Evolutionary conservation across 345 rosid genomes (phyloP).

Genomic region (Eutrema japonicum): DNA sequence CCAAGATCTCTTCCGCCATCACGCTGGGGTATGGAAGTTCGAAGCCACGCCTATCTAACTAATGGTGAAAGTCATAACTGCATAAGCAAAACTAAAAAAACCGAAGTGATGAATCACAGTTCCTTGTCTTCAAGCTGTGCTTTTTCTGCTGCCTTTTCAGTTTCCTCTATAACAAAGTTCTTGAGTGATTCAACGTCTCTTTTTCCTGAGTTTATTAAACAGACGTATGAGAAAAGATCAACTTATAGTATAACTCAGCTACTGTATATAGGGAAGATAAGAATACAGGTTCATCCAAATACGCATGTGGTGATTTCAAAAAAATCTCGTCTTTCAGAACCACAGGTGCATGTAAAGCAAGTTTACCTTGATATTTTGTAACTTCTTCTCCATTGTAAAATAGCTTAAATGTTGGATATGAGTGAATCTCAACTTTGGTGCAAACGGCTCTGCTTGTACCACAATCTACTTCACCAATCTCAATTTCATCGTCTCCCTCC

Average conservation of each 20-base stretch:
- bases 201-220: slow-evolving; percentile 52
- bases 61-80: slow-evolving; percentile 2
- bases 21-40: not conserved
- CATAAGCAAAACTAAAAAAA: slow-evolving; percentile 16
- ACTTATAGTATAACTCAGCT: not conserved
- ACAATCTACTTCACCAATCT: slow-evolving; percentile 96
- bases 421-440: slow-evolving; percentile 83
- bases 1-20: not conserved
- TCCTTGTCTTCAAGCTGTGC: slow-evolving; percentile 70
- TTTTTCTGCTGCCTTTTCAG: slow-evolving; percentile 84
- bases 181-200: slow-evolving; percentile 79
- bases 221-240: not conserved
- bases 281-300: slow-evolving; percentile 5
- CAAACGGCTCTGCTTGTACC: slow-evolving; percentile 75
- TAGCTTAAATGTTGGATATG: slow-evolving; percentile 92
- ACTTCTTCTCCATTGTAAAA: slow-evolving; percentile 93
- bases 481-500: slow-evolving; percentile 95
- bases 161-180: slow-evolving; percentile 76
- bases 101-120: slow-evolving; percentile 47
- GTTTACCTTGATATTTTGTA: slow-evolving; percentile 82
- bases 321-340: not conserved
- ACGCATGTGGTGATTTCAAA: not conserved
- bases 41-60: slow-evolving; percentile 35
- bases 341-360: not conserved
- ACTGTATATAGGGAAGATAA: not conserved